phyloP scores from a whole-genome alignment of 371 early-diverging fungal genomes.

The Batkoa obscura region DNA sequence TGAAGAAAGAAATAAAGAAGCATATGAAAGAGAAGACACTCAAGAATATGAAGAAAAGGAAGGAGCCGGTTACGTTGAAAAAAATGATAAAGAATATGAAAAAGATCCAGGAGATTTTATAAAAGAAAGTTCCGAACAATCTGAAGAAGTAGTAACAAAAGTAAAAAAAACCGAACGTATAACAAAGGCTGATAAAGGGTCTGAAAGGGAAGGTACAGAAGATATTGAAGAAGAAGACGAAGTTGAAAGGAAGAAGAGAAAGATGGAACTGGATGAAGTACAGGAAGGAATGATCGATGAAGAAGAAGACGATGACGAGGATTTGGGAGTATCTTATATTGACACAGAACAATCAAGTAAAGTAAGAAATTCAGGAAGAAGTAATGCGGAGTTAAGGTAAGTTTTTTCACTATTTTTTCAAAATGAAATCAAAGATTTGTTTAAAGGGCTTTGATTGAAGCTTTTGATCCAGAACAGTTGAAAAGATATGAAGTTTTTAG shows the following conservation, averaged over 20 bases:
- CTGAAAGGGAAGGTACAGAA: too few relatives aligned
- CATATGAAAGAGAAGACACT: too few relatives aligned
- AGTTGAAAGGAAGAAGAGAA: slow-evolving; percentile 4
- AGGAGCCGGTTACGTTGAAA: too few relatives aligned
- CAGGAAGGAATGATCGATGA: slow-evolving; percentile 9
- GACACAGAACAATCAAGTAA: not conserved
- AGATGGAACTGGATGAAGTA: slow-evolving; percentile 8
- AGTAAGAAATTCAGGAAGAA: slow-evolving; percentile 12
- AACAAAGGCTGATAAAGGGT: too few relatives aligned
- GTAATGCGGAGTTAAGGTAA: slow-evolving; percentile 19
- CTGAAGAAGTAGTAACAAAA: too few relatives aligned
- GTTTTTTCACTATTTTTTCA: not conserved
- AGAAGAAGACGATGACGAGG: slow-evolving; percentile 14
- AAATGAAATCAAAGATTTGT: not conserved
- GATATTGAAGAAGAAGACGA: too few relatives aligned
- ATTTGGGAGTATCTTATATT: slow-evolving; percentile 12
- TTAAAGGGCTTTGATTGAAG: slow-evolving; percentile 46
- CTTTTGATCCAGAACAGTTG: slow-evolving; percentile 61
- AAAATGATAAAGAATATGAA: too few relatives aligned
- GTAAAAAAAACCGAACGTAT: too few relatives aligned
- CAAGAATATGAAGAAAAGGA: too few relatives aligned
- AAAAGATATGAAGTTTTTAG: slow-evolving; percentile 82
- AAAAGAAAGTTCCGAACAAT: too few relatives aligned
- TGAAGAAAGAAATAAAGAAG: too few relatives aligned
- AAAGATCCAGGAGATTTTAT: too few relatives aligned